Evolutionary conservation across 345 rosid species (phyloP).

Genomic region (Psidium guajava): DNA sequence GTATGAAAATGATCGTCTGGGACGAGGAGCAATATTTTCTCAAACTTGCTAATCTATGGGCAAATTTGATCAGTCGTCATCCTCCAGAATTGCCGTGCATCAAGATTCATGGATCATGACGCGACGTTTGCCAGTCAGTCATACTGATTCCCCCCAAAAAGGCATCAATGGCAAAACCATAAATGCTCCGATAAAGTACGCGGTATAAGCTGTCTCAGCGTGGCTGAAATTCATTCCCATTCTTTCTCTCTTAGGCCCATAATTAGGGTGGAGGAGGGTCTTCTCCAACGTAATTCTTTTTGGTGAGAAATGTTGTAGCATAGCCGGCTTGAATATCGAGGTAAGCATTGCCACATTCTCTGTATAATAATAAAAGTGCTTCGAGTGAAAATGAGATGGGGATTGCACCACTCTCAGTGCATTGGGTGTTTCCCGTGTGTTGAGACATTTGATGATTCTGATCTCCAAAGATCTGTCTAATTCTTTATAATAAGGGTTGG

Average conservation of each 20-base stretch:
- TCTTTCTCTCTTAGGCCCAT: not conserved
- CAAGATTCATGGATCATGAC: slow-evolving; percentile 2
- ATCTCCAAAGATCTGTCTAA: not conserved
- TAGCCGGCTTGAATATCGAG: not conserved
- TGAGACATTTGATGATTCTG: not conserved
- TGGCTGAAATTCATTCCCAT: not conserved
- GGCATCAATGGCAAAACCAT: not conserved
- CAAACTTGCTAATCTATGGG: slow-evolving; percentile 77
- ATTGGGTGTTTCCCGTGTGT: not conserved
- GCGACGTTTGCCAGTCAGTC: not conserved
- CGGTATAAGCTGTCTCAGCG: not conserved
- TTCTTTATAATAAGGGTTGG: not conserved
- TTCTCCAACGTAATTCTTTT: not conserved
- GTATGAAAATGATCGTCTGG: slow-evolving; percentile 54
- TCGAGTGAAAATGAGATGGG: not conserved
- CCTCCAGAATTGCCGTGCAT: slow-evolving; percentile 46
- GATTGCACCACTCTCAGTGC: not conserved
- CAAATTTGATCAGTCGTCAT: slow-evolving; percentile 39
- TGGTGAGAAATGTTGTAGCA: not conserved
- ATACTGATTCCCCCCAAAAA: not conserved
- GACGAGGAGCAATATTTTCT: slow-evolving; percentile 44
- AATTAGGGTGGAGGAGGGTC: not conserved
- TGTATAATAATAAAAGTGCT: not conserved
- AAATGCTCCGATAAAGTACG: not conserved
- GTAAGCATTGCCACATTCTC: not conserved